These are phyloP conservation scores for Cordyceps militaris DNA, from an alignment of 2,329 filamentous ascomycete genomes.

Conservation along the genomic window DNA sequence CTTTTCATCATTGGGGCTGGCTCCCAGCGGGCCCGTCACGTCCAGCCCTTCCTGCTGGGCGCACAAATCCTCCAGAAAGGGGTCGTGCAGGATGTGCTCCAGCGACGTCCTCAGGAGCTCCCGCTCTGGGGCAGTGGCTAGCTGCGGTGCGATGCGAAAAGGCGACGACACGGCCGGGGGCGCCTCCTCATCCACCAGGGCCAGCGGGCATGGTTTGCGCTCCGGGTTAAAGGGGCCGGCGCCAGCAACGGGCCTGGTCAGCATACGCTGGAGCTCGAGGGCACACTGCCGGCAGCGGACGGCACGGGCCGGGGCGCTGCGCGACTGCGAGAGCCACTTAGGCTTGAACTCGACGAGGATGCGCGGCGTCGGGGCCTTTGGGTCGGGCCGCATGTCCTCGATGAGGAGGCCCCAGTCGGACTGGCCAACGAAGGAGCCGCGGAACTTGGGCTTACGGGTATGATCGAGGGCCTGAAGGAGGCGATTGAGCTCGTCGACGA, in stretches of 20 bases:
- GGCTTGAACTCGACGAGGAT: slow-evolving; percentile 69
- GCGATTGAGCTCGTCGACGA: slow-evolving; percentile 42
- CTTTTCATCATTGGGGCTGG: slow-evolving; percentile 34
- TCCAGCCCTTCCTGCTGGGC: slow-evolving; percentile 37
- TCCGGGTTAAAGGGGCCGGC: slow-evolving; percentile 24
- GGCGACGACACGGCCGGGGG: slow-evolving; percentile 37
- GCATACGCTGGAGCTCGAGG: slow-evolving; percentile 31
- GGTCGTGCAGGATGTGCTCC: slow-evolving; percentile 26
- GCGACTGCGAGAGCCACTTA: slow-evolving; percentile 76
- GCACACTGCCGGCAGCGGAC: slow-evolving; percentile 71
- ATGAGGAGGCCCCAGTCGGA: slow-evolving; percentile 62
- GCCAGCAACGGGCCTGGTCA: slow-evolving; percentile 22
- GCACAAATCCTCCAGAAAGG: slow-evolving; percentile 29
- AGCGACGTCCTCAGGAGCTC: slow-evolving; percentile 22
- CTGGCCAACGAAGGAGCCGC: slow-evolving; percentile 42
- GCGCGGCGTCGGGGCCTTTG: slow-evolving; percentile 17
- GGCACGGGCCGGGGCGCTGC: slow-evolving; percentile 56
- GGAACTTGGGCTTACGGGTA: slow-evolving; percentile 37
- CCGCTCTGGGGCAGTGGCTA: slow-evolving; percentile 23
- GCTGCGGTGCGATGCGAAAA: slow-evolving; percentile 31
- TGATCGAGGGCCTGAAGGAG: slow-evolving; percentile 44
- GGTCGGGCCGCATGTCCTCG: slow-evolving; percentile 56
- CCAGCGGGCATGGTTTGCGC: slow-evolving; percentile 55
- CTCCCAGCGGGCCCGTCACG: slow-evolving; percentile 35
- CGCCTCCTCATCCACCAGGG: slow-evolving; percentile 48